Percentiles rank a stretch among this genome's conserved stretches.
Conservation (phyloP, 345 rosid genomes). For the Eucalyptus cloeziana region DNA sequence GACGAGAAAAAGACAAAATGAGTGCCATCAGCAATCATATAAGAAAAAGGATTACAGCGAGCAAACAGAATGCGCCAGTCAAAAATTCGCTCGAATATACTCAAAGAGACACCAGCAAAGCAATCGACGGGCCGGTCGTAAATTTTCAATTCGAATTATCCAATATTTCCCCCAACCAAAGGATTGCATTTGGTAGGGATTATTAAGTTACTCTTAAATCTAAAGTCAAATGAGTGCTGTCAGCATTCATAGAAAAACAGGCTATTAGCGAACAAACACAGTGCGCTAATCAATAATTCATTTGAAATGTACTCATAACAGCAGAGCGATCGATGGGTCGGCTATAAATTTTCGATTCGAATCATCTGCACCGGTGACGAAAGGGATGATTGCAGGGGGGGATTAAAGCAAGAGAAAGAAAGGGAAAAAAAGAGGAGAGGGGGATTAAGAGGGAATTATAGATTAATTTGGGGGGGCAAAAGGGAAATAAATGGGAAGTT, state of each 20-base stretch:
- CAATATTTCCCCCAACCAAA: no score
- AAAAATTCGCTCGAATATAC: neutral
- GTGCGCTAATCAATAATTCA: neutral
- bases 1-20: neutral
- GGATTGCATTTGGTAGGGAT: no score
- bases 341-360: neutral
- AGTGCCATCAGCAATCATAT: neutral
- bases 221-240: neutral
- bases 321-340: neutral
- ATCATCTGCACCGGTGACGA: neutral
- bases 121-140: neutral
- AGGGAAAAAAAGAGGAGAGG: neutral
- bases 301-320: neutral
- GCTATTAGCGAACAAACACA: fast-evolving
- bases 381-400: neutral
- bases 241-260: no score
- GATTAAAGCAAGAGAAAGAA: neutral
- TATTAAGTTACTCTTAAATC: neutral
- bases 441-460: neutral
- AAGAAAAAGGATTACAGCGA: neutral
- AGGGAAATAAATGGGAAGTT: neutral
- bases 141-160: neutral
- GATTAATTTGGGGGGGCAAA: neutral
- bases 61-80: neutral
- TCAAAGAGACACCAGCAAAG: no score